Percentiles rank a stretch among this genome's conserved stretches.
phyloP scores from a whole-genome alignment of 768 basidiomycete species.

The Multifurca ochricompacta region DNA sequence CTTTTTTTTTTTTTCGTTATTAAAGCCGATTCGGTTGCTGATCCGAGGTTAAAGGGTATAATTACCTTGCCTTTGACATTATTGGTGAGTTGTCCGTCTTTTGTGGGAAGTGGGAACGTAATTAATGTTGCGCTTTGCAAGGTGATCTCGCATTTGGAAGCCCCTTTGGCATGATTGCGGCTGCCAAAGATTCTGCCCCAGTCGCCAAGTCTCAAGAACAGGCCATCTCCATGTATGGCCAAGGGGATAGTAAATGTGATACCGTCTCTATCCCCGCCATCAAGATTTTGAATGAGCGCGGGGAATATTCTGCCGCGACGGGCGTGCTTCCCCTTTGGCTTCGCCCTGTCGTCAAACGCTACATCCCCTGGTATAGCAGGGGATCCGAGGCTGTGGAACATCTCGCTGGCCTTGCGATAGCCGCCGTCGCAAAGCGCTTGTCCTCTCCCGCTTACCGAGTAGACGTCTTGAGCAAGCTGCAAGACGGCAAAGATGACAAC shows the following conservation, averaged over 20 bases:
- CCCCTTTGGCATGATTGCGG: constrained; percentile 78
- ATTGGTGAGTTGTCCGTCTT: constrained; percentile 39
- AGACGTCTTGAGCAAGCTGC: constrained; percentile 77
- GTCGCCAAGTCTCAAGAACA: constrained; percentile 49
- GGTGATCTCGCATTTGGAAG: constrained; percentile 73
- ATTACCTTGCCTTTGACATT: constrained; percentile 66
- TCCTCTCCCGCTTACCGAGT: constrained; percentile 60
- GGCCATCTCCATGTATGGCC: constrained; percentile 48
- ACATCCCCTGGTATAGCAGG: constrained; percentile 32
- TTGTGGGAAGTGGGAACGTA: neutral
- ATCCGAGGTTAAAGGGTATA: constrained; percentile 35
- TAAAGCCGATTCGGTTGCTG: too few species aligned
- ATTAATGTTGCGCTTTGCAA: constrained; percentile 10
- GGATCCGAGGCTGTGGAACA: constrained; percentile 28
- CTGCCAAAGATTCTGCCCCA: constrained; percentile 63
- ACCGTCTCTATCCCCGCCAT: constrained; percentile 68
- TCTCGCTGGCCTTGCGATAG: constrained; percentile 30
- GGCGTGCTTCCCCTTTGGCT: constrained; percentile 34
- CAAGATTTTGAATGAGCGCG: constrained; percentile 48
- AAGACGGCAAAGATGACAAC: constrained; percentile 66
- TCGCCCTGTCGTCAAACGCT: constrained; percentile 26
- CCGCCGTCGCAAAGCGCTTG: constrained; percentile 60
- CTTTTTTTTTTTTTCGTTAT: too few species aligned
- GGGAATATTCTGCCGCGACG: constrained; percentile 35
- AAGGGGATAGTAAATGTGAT: constrained; percentile 33